Evolutionary conservation across 1,139 yeast species (phyloP), one percentile per base, ranked within the genome.

Genomic region (Blastobotrys malaysiensis): DNA sequence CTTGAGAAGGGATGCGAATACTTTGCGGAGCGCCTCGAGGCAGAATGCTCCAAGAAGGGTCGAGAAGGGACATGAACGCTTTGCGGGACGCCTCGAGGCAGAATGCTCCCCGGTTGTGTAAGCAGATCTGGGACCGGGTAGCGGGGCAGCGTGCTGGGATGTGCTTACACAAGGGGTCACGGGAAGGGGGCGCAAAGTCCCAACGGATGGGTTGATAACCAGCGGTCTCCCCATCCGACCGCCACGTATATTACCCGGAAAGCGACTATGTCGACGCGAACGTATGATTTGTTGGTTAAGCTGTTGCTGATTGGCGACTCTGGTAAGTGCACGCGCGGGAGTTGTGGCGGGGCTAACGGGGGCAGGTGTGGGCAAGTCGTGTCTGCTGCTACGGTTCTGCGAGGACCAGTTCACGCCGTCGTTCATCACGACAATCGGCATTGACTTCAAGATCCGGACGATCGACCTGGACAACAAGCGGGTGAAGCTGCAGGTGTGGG

Each of bases 401-500:
- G 98, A 93, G 68, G 98, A 95, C 74, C 91, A 90, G 73, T 93
- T 91, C 77, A 93, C 91, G 66, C 97, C 98, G 18, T 83, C 95
- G 43, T 93, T 91, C 72, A 93, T 93, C 73, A 90, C 99, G 57
- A 93, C 99, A 52, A 93, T 93, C 67, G 99, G 99, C 55, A 93
- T 93, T 69, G 99, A 93, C 73, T 93, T 93, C 79, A 93, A 95
- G 76, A 91, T 95, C 71, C 86, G 97, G 73, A 91, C 98, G 45
- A 90, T 91, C 63, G 97, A 91, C 65, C 81, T 93, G 64, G 93
- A 91, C 63, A 96, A 96, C 57, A 88, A 88, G 73, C 85, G 86
- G 64, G 88, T 95, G 73, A 93, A 93, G 75, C 80, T 93, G 68
- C 99, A 93, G 73, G 90, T 93, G 46, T 93, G 99, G 99, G 99